Base-by-base conservation (phyloP, 1,284 basidiomycete species). In the Malassezia brasiliensis region DNA sequence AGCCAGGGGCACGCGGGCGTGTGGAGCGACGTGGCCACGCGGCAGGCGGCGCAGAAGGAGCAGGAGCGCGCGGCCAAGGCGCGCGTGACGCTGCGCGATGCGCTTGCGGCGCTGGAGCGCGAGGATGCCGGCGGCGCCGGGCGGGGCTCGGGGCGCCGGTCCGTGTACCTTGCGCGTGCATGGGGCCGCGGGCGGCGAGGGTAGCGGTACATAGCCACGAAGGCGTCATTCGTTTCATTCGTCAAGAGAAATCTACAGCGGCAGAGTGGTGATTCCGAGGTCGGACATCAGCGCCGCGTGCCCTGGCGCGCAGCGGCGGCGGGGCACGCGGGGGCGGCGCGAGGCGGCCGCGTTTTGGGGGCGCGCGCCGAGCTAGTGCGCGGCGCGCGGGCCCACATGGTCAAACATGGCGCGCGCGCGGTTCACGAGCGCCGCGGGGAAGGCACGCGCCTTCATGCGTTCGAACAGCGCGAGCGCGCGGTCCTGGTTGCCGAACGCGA, bases 401-500 rank as follows among this genome's bases (percentile, higher is more conserved):
- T 60, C 61, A 40, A 73, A 53, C 38, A 71, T 47, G 4, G 62
- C 25, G 30, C 62, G 60, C n/a, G 65, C 68, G 20, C 64, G 66
- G 9, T 67, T 45, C 20, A 75, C 60, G 17, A 77, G 62, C 11
- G 75, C 75, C 4, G 68, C 62, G 8, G 77, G 77, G 69, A 77
- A 79, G 40, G 73, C 74, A 59, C 90, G 81, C 61, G 82, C 79
- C 76, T 84, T 83, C 68, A 96, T 80, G 42, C 88, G 80, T 50
- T 83, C 80, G 17, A 94, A 78, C 0, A 98, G 78, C 1, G 78
- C 80, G n/a, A 81, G 60, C 0, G 90, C 91, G 12, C 79, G 78
- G 38, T 83, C 82, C 15, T 82, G 81, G 63, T 89, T 81, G 9
- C 89, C 88, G 47, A 81, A 82, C 15, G 82, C 82, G 9, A 96